Percentiles rank a stretch among this genome's conserved stretches.
These are phyloP conservation scores for Pezicula neosporulosa DNA, from an alignment of 2,329 filamentous ascomycete species.

Conservation along the genomic window DNA sequence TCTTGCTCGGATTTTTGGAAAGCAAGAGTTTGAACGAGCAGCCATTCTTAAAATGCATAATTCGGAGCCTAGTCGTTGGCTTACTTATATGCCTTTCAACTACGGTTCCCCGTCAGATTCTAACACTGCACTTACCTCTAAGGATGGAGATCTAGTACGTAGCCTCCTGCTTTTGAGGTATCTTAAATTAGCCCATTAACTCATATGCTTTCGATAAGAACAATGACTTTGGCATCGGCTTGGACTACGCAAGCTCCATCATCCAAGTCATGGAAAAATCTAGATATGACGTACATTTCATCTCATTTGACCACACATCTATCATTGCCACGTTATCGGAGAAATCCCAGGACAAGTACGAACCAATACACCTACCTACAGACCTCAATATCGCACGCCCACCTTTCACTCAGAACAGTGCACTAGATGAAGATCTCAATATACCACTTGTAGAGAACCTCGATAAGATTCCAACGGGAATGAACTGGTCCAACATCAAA, in stretches of 20 bases:
- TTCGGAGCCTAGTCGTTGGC: too few species aligned
- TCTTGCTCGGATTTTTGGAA: slow-evolving; percentile 48
- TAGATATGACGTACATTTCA: slow-evolving; percentile 12
- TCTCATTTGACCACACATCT: slow-evolving; percentile 12
- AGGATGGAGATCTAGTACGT: too few species aligned
- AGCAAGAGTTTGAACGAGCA: slow-evolving; percentile 46
- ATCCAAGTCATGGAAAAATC: slow-evolving; percentile 18
- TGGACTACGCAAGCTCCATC: slow-evolving; percentile 17
- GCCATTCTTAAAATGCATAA: too few species aligned
- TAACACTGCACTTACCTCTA: too few species aligned
- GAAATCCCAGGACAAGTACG: slow-evolving; percentile 4
- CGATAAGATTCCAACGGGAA: slow-evolving; percentile 9
- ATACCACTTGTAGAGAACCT: slow-evolving; percentile 3
- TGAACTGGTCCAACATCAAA: slow-evolving; percentile 4
- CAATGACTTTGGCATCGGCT: slow-evolving; percentile 18
- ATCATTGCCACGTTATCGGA: slow-evolving; percentile 7
- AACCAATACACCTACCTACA: slow-evolving; percentile 9
- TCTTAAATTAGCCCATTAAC: too few species aligned
- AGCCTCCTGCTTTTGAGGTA: too few species aligned
- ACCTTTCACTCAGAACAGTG: slow-evolving; percentile 7
- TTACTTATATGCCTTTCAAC: too few species aligned
- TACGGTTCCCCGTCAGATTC: too few species aligned
- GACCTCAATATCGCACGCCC: slow-evolving; percentile 10
- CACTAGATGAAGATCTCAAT: neutral
- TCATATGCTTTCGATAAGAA: neutral